Evolutionary conservation across 83 land plant species (phyloP).

Genomic region (Picea abies): DNA sequence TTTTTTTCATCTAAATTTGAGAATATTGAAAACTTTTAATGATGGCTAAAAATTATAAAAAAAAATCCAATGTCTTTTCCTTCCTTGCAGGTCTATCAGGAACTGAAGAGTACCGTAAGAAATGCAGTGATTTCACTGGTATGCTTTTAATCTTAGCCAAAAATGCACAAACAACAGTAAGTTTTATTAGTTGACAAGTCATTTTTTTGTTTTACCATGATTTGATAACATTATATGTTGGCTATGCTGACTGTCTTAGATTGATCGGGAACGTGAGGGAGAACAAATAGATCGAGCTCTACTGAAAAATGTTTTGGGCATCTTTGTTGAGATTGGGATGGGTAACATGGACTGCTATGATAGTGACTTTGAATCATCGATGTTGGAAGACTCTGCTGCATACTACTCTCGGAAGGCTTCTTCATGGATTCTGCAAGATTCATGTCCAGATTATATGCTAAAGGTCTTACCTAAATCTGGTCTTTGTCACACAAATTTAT

Average conservation of each 20-base stretch:
- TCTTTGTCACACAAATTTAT: slow-evolving; percentile 1
- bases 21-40: not conserved
- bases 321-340: slow-evolving; percentile 94
- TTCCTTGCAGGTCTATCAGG: slow-evolving; percentile 37
- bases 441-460: slow-evolving; percentile 95
- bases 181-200: not conserved
- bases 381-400: slow-evolving; percentile 83
- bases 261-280: slow-evolving; percentile 96
- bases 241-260: slow-evolving; percentile 32
- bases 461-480: slow-evolving; percentile 41
- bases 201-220: not conserved
- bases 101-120: too few species aligned
- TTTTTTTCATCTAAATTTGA: too few species aligned
- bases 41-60: not conserved
- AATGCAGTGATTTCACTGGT: too few species aligned
- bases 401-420: slow-evolving; percentile 88
- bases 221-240: not conserved
- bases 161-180: not conserved
- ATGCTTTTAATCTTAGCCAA: not conserved
- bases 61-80: not conserved
- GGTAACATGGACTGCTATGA: slow-evolving; percentile 85
- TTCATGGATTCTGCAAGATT: slow-evolving; percentile 89
- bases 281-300: slow-evolving; percentile 90
- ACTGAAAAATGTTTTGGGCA: slow-evolving; percentile 87
- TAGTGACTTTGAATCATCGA: slow-evolving; percentile 73